Conservation (phyloP, 1,284 basidiomycete genomes). For the Ustilago sp. region DNA sequence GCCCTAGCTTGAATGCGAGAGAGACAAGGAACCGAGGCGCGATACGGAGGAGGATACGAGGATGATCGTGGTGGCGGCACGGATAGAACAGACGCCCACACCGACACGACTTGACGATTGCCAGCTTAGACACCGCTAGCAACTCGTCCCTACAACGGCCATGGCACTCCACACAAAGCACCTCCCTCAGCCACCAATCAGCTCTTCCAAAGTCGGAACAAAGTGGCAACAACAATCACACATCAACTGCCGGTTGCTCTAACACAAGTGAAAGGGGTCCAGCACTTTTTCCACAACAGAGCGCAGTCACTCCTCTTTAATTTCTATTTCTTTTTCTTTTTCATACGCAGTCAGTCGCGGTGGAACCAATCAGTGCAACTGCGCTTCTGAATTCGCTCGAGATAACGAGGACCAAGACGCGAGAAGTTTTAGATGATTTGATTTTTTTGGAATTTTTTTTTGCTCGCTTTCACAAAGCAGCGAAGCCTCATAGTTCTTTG, state of each 20-base stretch:
- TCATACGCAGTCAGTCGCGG: slow-evolving; percentile 4
- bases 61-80: slow-evolving; percentile 13
- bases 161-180: background rate
- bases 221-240: background rate
- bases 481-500: background rate
- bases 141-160: background rate
- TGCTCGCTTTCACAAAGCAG: background rate
- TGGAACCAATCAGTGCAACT: background rate
- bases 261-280: background rate
- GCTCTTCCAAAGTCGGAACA: background rate
- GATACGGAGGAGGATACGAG: background rate
- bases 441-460: background rate
- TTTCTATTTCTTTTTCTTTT: background rate
- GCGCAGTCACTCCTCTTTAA: background rate
- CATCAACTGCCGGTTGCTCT: background rate
- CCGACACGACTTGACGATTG: background rate
- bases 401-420: slow-evolving; percentile 8
- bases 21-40: slow-evolving; percentile 1
- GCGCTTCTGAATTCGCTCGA: slow-evolving; percentile 19
- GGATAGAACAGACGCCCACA: background rate
- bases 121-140: background rate
- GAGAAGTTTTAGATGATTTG: background rate
- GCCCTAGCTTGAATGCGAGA: slow-evolving; percentile 15
- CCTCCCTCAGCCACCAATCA: background rate
- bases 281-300: background rate